These are phyloP conservation scores for Artemisia annua DNA, from an alignment of 129 eudicot species.

Conservation along the genomic window DNA sequence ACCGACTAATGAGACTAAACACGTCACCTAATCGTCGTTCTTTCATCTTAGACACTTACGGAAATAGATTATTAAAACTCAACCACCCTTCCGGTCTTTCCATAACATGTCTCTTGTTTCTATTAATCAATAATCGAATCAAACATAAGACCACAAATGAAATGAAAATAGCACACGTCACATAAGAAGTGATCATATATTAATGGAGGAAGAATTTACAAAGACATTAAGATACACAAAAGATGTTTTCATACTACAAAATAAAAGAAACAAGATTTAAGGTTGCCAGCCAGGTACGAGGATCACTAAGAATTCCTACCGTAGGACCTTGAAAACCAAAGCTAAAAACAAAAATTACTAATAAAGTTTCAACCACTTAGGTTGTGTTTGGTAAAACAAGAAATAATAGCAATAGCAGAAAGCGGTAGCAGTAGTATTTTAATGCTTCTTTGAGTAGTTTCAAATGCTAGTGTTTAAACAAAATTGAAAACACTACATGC, in stretches of 20 bases:
- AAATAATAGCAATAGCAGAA: too few relatives aligned
- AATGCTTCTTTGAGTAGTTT: too few relatives aligned
- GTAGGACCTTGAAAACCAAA: neutral
- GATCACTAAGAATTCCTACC: neutral
- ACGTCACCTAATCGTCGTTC: neutral
- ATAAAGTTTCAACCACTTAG: neutral
- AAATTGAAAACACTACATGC: too few relatives aligned
- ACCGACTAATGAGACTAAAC: neutral
- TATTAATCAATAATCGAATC: too few relatives aligned
- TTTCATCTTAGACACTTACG: neutral
- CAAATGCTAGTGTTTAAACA: too few relatives aligned
- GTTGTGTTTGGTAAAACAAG: too few relatives aligned
- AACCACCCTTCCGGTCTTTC: neutral
- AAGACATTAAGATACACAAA: constrained; percentile 9
- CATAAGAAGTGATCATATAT: neutral
- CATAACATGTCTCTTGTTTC: too few relatives aligned
- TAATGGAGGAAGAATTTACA: constrained; percentile 21
- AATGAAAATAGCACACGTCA: neutral
- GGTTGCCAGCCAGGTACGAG: neutral
- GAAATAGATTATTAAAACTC: neutral
- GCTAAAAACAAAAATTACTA: neutral
- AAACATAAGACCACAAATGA: neutral
- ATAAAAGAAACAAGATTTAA: constrained; percentile 2
- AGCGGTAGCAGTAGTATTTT: too few relatives aligned
- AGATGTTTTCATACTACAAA: neutral